Base-by-base conservation (phyloP, 2,329 filamentous ascomycete species). In the Neopestalotiopsis clavispora region DNA sequence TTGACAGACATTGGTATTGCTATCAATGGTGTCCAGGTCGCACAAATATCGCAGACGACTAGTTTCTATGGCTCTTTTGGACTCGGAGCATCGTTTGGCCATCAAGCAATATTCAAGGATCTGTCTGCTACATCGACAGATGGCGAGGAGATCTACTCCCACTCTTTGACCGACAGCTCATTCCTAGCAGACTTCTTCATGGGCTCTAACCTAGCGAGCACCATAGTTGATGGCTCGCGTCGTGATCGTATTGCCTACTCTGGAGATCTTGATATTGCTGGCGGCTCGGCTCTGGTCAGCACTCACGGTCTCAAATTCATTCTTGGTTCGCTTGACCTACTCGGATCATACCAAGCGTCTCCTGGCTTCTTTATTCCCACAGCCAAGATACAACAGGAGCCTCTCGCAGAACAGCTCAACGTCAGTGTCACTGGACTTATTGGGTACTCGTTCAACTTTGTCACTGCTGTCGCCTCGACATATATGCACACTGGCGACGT, bases 191-290 rank as follows among this genome's bases (percentile, higher is more conserved):
- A 81, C 67, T 82, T 81, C 64, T 71, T 80, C 6, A 74, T 80
- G 60, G 79, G 79, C 6, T 72, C 75, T 12, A 82, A 81, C 67
- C 78, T 78, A 3, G 60, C 71, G 3, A 70, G 74, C 12, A 76
- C 74, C 32, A 75, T 76, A 14, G 79, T 81, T 2, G 80, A 81
- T 69, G 80, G 79, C 32, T 80, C 80, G 1, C 74, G 78, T 4
- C 74, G 78, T 4, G 78, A 79, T 69, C 73, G 77, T 17, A 78
- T 79, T 65, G 74, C 77, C 3, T 79, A 79, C 64, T 69, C 75
- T 0, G 78, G 77, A 12, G 78, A 80, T 67, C 72, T 80, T 17
- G 78, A 80, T 59, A 69, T 79, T 62, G 73, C 76, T 1, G 65
- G 73, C 7, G 71, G 57, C 14, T 70, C 75, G 6, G 69, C 76